Base-by-base conservation (phyloP, 176 grass and related monocot genomes). In the Urochloa ruziziensis region DNA sequence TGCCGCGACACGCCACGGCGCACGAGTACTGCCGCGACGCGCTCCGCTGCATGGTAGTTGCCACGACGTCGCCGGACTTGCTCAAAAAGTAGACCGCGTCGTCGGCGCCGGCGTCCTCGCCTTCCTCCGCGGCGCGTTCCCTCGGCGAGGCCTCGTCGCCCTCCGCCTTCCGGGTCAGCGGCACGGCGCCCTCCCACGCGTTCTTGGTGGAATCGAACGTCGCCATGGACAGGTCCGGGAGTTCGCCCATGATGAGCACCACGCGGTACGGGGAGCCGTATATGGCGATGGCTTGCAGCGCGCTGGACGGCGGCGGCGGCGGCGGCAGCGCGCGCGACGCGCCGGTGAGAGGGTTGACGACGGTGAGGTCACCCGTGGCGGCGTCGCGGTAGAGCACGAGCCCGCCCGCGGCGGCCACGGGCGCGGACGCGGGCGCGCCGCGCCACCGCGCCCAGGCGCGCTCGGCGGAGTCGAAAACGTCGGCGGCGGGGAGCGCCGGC, bases 41-140 rank as follows among this genome's bases (percentile, higher is more conserved):
- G 77, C 56, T 94, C 6, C 85, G 86, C 72, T 96, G 89, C 91
- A 92, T 96, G 74, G 82, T 96, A 7, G 93, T 81, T 3, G 89
- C 85, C 71, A 99, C 83, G 13, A 99, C 74, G 39, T 91, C 88
- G 77, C 97, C 97, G 13, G 97, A 35, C 86, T 99, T 99, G 84
- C 86, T 96, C 5, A 99, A 86, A 74, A 89, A 99, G 66, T 92
- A 99, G 1, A 99, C 85, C 35, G 78, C 59, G 67, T 83, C 94
- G 21, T 81, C 84, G 14, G n/a, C 90, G 14, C 33, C 90, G 13
- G n/a, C 85, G 19, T 29, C 49, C 70, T 46, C n/a, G 49, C 28
- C 32, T 36, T 27, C 40, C 5, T 49, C 61, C 19, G 61, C 33
- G 11, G 52, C 51, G 77, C 43, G 6, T 39, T 73, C 60, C 6